Evolutionary conservation across 2,329 filamentous ascomycete genomes (phyloP).

Genomic region (Incumbomyces delicatus): DNA sequence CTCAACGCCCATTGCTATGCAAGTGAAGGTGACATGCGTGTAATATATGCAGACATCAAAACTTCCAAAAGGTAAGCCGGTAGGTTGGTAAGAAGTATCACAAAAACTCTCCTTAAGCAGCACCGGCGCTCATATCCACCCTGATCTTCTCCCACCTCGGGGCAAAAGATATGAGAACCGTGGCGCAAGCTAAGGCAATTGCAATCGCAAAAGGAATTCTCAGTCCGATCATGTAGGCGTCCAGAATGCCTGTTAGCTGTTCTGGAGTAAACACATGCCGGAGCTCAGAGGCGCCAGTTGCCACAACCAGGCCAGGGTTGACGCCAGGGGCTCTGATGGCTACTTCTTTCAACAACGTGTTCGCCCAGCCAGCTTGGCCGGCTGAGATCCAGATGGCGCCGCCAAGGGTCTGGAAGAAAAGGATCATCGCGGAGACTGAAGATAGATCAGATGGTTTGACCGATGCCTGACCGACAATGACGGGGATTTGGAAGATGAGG

Average conservation of each 20-base stretch:
- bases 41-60: no score
- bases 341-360: conserved; percentile 22
- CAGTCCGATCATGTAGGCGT: conserved; percentile 27
- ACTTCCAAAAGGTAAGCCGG: no score
- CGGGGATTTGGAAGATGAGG: conserved; percentile 23
- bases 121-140: conserved; percentile 14
- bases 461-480: conserved; percentile 22
- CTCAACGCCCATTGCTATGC: no score
- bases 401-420: conserved; percentile 26
- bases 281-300: conserved; percentile 26
- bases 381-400: conserved; percentile 26
- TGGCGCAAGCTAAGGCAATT: conserved; percentile 16
- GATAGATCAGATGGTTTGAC: conserved; percentile 23
- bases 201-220: conserved; percentile 19
- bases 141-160: conserved; percentile 21
- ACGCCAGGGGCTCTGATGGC: conserved; percentile 20
- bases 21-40: no score
- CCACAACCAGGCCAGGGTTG: conserved; percentile 20
- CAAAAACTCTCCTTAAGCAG: conserved; percentile 6
- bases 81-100: no score
- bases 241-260: conserved; percentile 22
- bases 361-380: conserved; percentile 27
- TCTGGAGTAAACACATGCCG: conserved; percentile 21
- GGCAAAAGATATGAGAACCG: conserved; percentile 12
- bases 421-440: conserved; percentile 21